Base-by-base conservation (phyloP, 768 basidiomycete genomes). In the Chalciporus sphaerocephalus region DNA sequence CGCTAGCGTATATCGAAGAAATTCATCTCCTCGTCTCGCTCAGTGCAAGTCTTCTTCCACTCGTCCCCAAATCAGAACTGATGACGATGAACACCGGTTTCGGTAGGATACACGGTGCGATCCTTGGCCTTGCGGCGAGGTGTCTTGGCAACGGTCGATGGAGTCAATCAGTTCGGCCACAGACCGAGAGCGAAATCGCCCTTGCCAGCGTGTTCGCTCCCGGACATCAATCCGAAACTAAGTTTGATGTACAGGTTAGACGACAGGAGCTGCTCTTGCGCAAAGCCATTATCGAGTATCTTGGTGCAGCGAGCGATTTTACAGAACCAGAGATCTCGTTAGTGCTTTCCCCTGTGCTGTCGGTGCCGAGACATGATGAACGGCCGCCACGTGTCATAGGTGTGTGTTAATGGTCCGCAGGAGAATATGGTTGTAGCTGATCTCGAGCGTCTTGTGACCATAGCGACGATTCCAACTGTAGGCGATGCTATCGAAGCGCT, bases 71-170 rank as follows among this genome's bases (percentile, higher is more conserved):
- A 55, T 73, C 83, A 0, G 92, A 95, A 54, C 62, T 95, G 62
- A 61, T 74, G 38, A 75, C 79, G n/a, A 73, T 80, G 18, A 82
- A 78, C 50, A 77, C 88, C 2, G 87, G 89, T 4, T 95, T 91
- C 57, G 94, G 94, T 3, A 81, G 83, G 0, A 77, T 95, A 37
- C 94, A 98, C 57, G 72, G 80, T 2, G 85, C 89, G 1, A 79
- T 94, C 28, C 70, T 93, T 9, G 73, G 77, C 15, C 70, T 96
- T 5, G 81, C 91, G 0, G 83, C 92, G 20, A 77, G 79, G 52
- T 82, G 78, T 56, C 74, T 94, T 16, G 77, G 80, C 5, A 70
- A 70, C 40, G 76, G 77, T 12, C 73, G 70, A 33, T 85, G 81
- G 76, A 74, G 75, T 22, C 70, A 78, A 16, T 69, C 64, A 15